Evolutionary conservation across 192 early-diverging fungal species (phyloP).

Genomic region (Fimicolochytrium jonesii): DNA sequence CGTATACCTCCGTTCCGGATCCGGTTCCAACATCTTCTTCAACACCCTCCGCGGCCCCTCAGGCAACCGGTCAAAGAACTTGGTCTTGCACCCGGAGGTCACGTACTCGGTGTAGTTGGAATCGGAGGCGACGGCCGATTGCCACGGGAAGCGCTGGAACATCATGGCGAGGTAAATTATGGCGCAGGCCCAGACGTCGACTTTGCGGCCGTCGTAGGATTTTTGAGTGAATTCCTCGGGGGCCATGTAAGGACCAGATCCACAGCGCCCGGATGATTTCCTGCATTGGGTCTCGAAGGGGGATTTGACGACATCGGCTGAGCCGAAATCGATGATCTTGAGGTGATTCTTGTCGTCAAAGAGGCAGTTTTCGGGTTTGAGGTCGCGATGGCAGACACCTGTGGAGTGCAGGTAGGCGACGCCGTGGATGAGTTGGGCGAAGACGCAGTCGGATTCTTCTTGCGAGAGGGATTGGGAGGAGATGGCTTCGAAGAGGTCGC

Average conservation of each 20-base stretch:
- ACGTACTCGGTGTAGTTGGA: conserved; percentile 28
- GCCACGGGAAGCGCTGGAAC: conserved; percentile 49
- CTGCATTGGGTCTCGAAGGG: conserved; percentile 55
- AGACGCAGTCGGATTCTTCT: conserved; percentile 41
- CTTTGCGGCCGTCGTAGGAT: conserved; percentile 77
- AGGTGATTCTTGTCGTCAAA: conserved; percentile 62
- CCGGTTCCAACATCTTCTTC: conserved; percentile 18
- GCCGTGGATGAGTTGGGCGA: conserved; percentile 83
- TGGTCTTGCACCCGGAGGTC: background rate
- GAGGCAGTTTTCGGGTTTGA: conserved; percentile 72
- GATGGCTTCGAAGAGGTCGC: conserved; percentile 77
- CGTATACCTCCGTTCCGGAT: conserved; percentile 10
- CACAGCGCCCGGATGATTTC: background rate
- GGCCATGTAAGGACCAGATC: conserved; percentile 79
- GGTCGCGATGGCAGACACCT: conserved; percentile 81
- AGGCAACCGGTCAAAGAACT: conserved; percentile 12
- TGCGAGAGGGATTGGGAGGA: conserved; percentile 1
- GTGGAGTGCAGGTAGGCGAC: conserved; percentile 80
- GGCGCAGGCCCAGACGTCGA: conserved; percentile 86
- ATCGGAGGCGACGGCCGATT: conserved; percentile 27
- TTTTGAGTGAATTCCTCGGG: conserved; percentile 66
- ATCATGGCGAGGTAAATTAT: conserved; percentile 38
- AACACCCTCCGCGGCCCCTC: conserved; percentile 2
- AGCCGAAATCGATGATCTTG: conserved; percentile 96
- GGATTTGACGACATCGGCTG: conserved; percentile 80